Evolutionary conservation across 2,329 filamentous ascomycete genomes (phyloP).

Genomic region (Coniochaeta sp.): DNA sequence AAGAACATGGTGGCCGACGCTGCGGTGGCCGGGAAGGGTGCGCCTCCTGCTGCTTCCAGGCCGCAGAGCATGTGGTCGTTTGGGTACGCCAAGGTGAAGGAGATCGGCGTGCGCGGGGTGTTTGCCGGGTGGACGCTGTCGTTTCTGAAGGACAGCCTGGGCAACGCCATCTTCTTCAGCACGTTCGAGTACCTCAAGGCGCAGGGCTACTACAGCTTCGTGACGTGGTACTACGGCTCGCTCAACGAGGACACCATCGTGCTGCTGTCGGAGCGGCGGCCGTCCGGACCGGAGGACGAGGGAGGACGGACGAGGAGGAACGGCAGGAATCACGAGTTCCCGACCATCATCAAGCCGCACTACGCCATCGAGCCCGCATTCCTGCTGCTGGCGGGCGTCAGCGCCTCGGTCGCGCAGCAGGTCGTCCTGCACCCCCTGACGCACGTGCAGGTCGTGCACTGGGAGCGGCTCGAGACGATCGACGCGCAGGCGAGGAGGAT

Average conservation of each 20-base stretch:
- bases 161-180: constrained; percentile 65
- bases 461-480: constrained; percentile 64
- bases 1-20: background rate
- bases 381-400: constrained; percentile 59
- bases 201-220: constrained; percentile 64
- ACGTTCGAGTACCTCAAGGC: constrained; percentile 72
- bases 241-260: constrained; percentile 45
- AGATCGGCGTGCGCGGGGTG: constrained; percentile 64
- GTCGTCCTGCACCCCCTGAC: constrained; percentile 63
- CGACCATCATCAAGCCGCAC: constrained; percentile 59
- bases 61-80: constrained; percentile 68
- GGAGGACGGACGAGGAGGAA: constrained; percentile 1
- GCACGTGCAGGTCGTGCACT: constrained; percentile 65
- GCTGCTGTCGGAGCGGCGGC: constrained; percentile 38
- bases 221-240: constrained; percentile 62
- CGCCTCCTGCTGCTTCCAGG: background rate
- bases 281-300: constrained; percentile 16
- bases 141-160: constrained; percentile 62
- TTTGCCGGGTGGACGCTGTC: constrained; percentile 68
- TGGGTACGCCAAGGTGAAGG: constrained; percentile 56
- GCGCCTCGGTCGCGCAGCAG: constrained; percentile 63
- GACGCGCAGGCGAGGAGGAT: constrained; percentile 52
- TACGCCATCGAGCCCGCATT: constrained; percentile 70
- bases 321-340: constrained; percentile 12
- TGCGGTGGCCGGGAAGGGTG: background rate